Base-by-base conservation (phyloP, 768 basidiomycete genomes). In the Naganishia randhawae region DNA sequence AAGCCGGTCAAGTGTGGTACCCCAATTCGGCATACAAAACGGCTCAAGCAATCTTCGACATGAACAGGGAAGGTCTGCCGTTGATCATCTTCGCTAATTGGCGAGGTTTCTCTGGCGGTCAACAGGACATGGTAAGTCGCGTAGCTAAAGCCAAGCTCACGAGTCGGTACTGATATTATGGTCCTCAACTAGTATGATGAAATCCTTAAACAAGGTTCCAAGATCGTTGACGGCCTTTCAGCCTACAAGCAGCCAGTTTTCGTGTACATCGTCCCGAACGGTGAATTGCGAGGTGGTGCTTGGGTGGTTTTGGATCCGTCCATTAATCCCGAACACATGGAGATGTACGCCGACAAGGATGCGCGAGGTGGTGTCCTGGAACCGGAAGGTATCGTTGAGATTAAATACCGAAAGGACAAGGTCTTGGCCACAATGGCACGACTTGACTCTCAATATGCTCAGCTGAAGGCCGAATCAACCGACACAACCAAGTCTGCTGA, bases 21-120 rank as follows among this genome's bases (percentile, higher is more conserved):
- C 96, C 96, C 39, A 98, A 99, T 81, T 95, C 92, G 6, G 94
- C 96, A 7, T 94, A 96, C 84, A 99, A 99, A 85, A 99, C 96
- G 9, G 96, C 94, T 9, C 96, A 98, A 76, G 95, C 96, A 17
- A 98, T 98, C 83, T 93, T 93, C 81, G 96, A 99, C 82, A 91
- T 98, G 84, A 90, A 95, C 82, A 89, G 96, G 50, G 96, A 99
- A 81, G 92, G 91, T 27, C 84, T 99, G 16, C 96, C 96, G 4
- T 84, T 99, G 69, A 94, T 98, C 80, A 94, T 99, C 80, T 97
- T 99, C 76, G 96, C 96, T 65, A 99, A 99, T 84, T 98, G 96
- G 93, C 90, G 96, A 83, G 96, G 96, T 29, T 99, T 99, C 87
- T 99, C 96, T 25, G 96, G 96, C 71, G 96, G 96, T 71, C 94